Percentiles rank a stretch among this genome's conserved stretches.
Conservation (phyloP, 2,329 filamentous ascomycete genomes). For the Epicoccum sorghinum region DNA sequence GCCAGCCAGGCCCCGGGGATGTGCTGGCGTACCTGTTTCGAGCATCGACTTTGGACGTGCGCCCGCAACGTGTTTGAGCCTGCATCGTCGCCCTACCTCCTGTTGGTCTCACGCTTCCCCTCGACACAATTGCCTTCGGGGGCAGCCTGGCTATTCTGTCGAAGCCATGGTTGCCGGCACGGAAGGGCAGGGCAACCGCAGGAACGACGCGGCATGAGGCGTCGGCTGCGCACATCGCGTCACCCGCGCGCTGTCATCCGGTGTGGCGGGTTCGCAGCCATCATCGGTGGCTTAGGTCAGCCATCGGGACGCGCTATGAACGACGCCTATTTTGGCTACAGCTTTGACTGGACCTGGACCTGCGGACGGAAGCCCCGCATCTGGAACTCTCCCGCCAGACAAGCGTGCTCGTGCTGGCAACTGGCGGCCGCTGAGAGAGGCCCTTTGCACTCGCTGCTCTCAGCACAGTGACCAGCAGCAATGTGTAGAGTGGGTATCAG, state of each 20-base stretch:
- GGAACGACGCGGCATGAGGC: conserved; percentile 21
- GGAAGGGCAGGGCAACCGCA: conserved; percentile 23
- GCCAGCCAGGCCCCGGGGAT: conserved; percentile 21
- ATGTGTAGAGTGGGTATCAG: conserved; percentile 5
- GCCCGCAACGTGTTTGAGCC: conserved; percentile 34
- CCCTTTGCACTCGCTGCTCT: conserved; percentile 4
- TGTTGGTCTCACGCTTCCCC: conserved; percentile 19
- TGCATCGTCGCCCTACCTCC: conserved; percentile 20
- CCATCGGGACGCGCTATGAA: conserved; percentile 34
- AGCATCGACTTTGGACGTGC: conserved; percentile 9
- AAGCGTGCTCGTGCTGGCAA: conserved; percentile 22
- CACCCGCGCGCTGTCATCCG: conserved; percentile 40
- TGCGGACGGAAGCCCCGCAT: conserved; percentile 29
- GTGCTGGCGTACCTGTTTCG: conserved; percentile 44
- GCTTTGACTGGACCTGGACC: conserved; percentile 18
- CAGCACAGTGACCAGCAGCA: not conserved
- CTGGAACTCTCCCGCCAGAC: conserved; percentile 24
- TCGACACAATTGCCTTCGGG: conserved; percentile 1
- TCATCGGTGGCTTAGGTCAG: conserved; percentile 30
- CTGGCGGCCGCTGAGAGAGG: conserved; percentile 7
- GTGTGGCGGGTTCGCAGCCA: conserved; percentile 33
- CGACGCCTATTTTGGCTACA: conserved; percentile 32
- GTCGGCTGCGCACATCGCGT: conserved; percentile 31
- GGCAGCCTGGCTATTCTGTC: conserved; percentile 11
- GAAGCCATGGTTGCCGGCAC: conserved; percentile 21